Base-by-base conservation (phyloP, 1,284 basidiomycete genomes). In the Filobasidium uniguttulatum region DNA sequence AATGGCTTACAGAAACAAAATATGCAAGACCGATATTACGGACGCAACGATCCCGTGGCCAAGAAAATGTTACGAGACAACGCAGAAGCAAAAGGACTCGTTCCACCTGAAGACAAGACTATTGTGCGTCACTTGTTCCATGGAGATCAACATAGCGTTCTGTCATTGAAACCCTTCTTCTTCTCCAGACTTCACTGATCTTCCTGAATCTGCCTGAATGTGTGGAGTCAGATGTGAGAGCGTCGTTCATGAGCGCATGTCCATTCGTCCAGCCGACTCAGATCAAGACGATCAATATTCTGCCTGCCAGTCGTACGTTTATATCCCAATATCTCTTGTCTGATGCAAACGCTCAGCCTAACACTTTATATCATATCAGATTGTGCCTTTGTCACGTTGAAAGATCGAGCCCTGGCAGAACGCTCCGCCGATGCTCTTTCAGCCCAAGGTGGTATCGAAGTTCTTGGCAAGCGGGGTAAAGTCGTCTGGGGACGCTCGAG, bases 371-470 rank as follows among this genome's bases (percentile, higher is more conserved):
- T 22, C 30, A 41, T 14, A 28, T 10, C 44, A 67, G 86, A 88
- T 69, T 96, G 89, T 68, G 93, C 93, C 0, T 99, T 99, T 67
- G 77, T 97, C 52, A 96, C 96, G 67, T 98, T 98, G 71, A 80
- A 75, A 53, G 79, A 83, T 50, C 77, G 94, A 25, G 63, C 74
- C 2, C 73, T 78, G 15, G 91, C 94, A 12, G 94, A 99, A 66
- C 70, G 73, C 7, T 89, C 86, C 0, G 91, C 91, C 0, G 77
- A 83, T 57, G 81, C 83, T 8, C 86, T 91, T 77, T 78, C 85
- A 3, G 60, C 62, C 3, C 64, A 67, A 14, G 79, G 82, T 54
- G 91, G 90, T 3, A 74, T 98, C 20, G 85, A 90, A 59, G 73
- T 96, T 34, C 81, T 84, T 26, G 84, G 80, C 1, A 80, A 83